phyloP scores from a whole-genome alignment of 495 filamentous ascomycete genomes.

The Astrocystis sublimbata region DNA sequence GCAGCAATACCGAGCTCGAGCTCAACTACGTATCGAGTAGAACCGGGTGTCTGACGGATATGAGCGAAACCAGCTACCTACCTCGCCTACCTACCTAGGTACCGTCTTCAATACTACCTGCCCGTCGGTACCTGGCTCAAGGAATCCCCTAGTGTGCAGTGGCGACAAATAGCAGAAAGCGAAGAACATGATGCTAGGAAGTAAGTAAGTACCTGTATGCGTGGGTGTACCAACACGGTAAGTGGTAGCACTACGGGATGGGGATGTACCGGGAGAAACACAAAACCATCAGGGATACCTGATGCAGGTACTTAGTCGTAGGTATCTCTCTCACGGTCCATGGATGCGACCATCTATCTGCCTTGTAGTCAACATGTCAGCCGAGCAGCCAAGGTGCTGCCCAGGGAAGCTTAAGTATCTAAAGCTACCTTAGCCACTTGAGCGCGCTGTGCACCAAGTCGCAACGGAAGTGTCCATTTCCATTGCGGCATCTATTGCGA shows the following conservation, averaged over 20 bases:
- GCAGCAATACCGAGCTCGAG: not conserved
- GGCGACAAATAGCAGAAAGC: not conserved
- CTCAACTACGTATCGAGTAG: not conserved
- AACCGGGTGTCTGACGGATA: not conserved
- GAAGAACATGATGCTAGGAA: not conserved
- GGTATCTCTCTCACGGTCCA: too few species aligned
- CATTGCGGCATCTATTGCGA: too few species aligned
- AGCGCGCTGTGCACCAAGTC: too few species aligned
- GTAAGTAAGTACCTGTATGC: too few species aligned
- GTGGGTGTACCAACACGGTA: slow-evolving; percentile 11
- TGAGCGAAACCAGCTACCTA: slow-evolving; percentile 4
- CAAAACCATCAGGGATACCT: too few species aligned
- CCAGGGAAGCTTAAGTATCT: too few species aligned
- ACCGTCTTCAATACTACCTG: too few species aligned
- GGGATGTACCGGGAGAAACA: not conserved
- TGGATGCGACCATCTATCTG: too few species aligned
- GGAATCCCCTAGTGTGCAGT: not conserved
- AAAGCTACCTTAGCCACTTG: too few species aligned
- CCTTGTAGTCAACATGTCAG: too few species aligned
- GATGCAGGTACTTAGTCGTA: too few species aligned
- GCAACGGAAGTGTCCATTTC: too few species aligned
- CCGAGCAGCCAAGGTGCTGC: not conserved
- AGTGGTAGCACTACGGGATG: slow-evolving; percentile 4
- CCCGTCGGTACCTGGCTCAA: not conserved
- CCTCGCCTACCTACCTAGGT: not conserved